These are phyloP conservation scores for Globisporangium paddicum DNA, from an alignment of 352 stramenopile genomes.

Conservation along the genomic window DNA sequence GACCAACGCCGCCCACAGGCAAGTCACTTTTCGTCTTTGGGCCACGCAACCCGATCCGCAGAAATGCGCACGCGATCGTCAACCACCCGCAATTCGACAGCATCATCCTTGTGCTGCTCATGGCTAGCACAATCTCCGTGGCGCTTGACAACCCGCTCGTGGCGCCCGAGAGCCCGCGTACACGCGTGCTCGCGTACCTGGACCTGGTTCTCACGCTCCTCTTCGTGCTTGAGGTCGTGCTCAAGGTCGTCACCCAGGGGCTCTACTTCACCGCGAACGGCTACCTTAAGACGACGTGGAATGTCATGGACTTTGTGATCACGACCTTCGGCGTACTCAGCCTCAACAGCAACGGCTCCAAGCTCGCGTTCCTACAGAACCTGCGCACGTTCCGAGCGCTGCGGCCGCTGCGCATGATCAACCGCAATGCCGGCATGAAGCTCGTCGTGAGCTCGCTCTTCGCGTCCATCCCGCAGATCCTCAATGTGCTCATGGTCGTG, in stretches of 20 bases:
- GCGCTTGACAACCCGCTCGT: slow-evolving; percentile 76
- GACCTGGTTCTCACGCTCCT: slow-evolving; percentile 71
- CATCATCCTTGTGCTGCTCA: slow-evolving; percentile 59
- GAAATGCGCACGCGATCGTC: slow-evolving; percentile 38
- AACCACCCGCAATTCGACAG: slow-evolving; percentile 68
- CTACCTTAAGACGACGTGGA: slow-evolving; percentile 86
- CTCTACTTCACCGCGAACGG: slow-evolving; percentile 50
- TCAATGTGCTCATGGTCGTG: slow-evolving; percentile 76
- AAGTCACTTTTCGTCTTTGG: slow-evolving; percentile 42
- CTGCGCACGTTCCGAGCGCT: slow-evolving; percentile 76
- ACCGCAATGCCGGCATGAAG: slow-evolving; percentile 66
- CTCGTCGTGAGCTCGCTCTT: slow-evolving; percentile 86
- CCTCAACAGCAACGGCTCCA: slow-evolving; percentile 54
- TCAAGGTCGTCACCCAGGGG: slow-evolving; percentile 86
- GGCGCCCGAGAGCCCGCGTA: slow-evolving; percentile 29
- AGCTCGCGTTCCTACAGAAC: slow-evolving; percentile 57
- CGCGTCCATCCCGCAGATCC: slow-evolving; percentile 68
- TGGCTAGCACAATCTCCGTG: slow-evolving; percentile 55
- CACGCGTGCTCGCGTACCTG: slow-evolving; percentile 45
- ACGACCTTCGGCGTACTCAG: slow-evolving; percentile 71
- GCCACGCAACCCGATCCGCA: slow-evolving; percentile 44
- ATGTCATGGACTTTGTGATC: slow-evolving; percentile 89
- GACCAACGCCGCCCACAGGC: slow-evolving; percentile 16
- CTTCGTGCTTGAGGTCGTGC: slow-evolving; percentile 80
- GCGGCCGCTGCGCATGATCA: slow-evolving; percentile 78